Evolutionary conservation across 2,329 filamentous ascomycete genomes (phyloP).

Genomic region (Davidsoniella australis): DNA sequence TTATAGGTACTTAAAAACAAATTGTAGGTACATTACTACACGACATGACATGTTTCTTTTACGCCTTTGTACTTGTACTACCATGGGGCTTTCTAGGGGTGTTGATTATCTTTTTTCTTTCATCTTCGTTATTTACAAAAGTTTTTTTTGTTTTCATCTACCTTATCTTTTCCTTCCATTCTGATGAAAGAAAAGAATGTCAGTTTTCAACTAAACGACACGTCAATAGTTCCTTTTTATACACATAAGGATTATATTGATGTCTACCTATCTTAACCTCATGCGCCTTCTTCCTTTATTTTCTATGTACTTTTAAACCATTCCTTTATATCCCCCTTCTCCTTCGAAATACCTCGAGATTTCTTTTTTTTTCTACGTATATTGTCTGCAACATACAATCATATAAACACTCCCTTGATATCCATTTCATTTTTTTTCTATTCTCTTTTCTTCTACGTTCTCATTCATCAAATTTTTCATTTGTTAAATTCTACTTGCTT

Average conservation of each 20-base stretch:
- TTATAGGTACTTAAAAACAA: neutral
- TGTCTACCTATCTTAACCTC: too few relatives aligned
- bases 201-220: neutral
- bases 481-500: neutral
- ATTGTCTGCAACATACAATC: too few relatives aligned
- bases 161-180: too few relatives aligned
- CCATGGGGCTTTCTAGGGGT: too few relatives aligned
- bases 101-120: neutral
- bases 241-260: too few relatives aligned
- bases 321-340: neutral
- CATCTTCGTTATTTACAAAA: neutral
- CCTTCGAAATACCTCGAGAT: neutral
- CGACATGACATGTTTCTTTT: too few relatives aligned
- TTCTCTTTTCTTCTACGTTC: constrained; percentile 2
- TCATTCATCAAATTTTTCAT: neutral
- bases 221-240: too few relatives aligned
- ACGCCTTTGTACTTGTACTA: too few relatives aligned
- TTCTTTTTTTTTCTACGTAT: neutral
- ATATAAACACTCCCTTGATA: neutral
- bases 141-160: neutral
- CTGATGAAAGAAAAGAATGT: neutral
- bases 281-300: neutral
- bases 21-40: neutral
- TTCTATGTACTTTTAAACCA: neutral
- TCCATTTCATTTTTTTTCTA: neutral